Evolutionary conservation across 2,329 filamentous ascomycete species (phyloP), one percentile per base, ranked within the genome.

Genomic region (Thyridium curvatum): DNA sequence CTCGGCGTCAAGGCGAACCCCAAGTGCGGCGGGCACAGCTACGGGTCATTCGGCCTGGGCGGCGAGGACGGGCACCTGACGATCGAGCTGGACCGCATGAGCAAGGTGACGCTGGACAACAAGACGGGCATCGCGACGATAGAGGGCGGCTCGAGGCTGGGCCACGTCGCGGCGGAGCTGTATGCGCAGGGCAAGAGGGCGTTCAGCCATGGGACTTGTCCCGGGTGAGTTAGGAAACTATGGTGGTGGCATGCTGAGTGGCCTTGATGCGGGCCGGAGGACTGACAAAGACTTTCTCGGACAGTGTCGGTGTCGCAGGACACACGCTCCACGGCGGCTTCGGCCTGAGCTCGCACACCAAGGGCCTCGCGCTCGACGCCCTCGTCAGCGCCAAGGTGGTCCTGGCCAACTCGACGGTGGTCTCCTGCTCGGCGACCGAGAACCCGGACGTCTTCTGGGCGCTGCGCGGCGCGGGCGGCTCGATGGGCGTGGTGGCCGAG

Each of bases 161-260:
- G 72, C 0, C 64, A 69, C 37, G 58, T 71, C 7, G 66, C 65
- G 0, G 51, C 43, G 4, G 58, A 66, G 43, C 50, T 71, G 4
- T 62, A 58, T 35, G 49, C 52, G 13, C 58, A 67, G 37, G 61
- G 59, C 0, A 48, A 42, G 46, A 65, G 52, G 12, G 70, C 65
- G 3, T 55, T 76, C 4, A 58, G 66, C 18, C 71, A 75, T 35
- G 71, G 72, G n/a, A 72, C 70, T 1, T 75, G 72, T 44, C 69
- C 72, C 4, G 68, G 64, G 69, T 71, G 48, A 55, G 62, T 51
- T 10, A 10, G n/a, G n/a, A n/a, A n/a, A n/a, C n/a, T n/a, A n/a
- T n/a, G n/a, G n/a, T n/a, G n/a, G n/a, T n/a, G n/a, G n/a, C n/a
- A n/a, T n/a, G n/a, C n/a, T n/a, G n/a, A n/a, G n/a, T n/a, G n/a